Percentiles rank a stretch among this genome's conserved stretches.
Evolutionary conservation across 1,139 yeast species (phyloP).

Genomic region (Yamadazyma diospyri): DNA sequence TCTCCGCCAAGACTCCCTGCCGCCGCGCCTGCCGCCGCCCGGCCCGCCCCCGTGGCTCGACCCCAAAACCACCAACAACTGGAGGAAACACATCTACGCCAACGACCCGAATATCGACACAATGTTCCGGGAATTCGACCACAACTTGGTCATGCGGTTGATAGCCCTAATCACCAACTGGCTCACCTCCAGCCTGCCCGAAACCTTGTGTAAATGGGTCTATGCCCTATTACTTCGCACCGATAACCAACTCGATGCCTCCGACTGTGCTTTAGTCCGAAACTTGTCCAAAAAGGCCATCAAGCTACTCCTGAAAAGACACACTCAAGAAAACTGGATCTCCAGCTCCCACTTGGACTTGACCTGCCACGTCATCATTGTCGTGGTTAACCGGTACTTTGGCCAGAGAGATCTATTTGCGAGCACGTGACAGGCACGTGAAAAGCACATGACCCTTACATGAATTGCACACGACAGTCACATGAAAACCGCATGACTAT

Average conservation of each 20-base stretch:
- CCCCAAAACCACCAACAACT: constrained; percentile 27
- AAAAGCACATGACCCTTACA: too few relatives aligned
- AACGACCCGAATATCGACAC: constrained; percentile 27
- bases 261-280: constrained; percentile 34
- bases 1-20: too few relatives aligned
- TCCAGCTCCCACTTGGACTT: constrained; percentile 12
- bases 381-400: constrained; percentile 32
- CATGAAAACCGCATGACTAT: too few relatives aligned
- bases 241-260: constrained; percentile 31
- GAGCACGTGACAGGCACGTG: too few relatives aligned
- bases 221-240: constrained; percentile 33
- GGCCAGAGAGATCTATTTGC: constrained; percentile 33
- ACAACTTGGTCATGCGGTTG: constrained; percentile 32
- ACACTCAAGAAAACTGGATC: constrained; percentile 5
- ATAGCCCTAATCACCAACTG: constrained; percentile 36
- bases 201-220: constrained; percentile 36
- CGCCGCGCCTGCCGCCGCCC: too few relatives aligned
- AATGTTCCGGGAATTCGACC: constrained; percentile 23
- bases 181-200: constrained; percentile 31
- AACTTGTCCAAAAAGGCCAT: constrained; percentile 40
- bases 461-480: too few relatives aligned
- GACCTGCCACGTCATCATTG: constrained; percentile 32
- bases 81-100: constrained; percentile 30
- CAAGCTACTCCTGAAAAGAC: constrained; percentile 18
- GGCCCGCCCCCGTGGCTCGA: constrained; percentile 8